Evolutionary conservation across 208 protist species (phyloP), one percentile per base, ranked within the genome.

Genomic region (Acanthamoeba culbertsoni): DNA sequence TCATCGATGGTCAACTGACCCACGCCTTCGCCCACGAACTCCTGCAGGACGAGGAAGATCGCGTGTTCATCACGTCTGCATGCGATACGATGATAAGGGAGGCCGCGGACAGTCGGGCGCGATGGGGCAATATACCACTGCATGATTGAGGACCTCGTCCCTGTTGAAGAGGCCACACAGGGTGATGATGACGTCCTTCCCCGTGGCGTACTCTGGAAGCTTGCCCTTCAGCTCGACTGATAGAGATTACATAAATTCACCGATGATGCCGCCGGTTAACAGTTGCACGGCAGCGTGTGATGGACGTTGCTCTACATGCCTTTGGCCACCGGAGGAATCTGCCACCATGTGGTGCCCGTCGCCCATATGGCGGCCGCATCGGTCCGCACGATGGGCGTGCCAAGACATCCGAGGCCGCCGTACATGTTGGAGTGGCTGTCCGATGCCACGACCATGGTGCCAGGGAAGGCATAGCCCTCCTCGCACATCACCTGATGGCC

Each of bases 281-380:
- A n/a, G n/a, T n/a, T n/a, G n/a, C n/a, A n/a, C n/a, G n/a, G n/a
- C n/a, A n/a, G n/a, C n/a, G n/a, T n/a, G n/a, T n/a, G n/a, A n/a
- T n/a, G n/a, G n/a, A n/a, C n/a, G n/a, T n/a, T n/a, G n/a, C n/a
- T n/a, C n/a, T 51, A 91, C 55, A 62, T 65, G 77, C 93, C 95
- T 68, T 65, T 48, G 26, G 96, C 91, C 12, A 97, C 94, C 20
- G 88, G 89, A 33, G 97, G 97, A 18, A 97, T 92, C 88, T 96
- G 94, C 97, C 96, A 97, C 97, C 97, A 97, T 14, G 97, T 97
- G 16, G 55, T 26, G 14, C 92, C 93, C 4, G 95, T 97, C 31
- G 96, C 96, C 97, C 97, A 97, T 23, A 97, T 97, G 26, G 93
- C 94, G 12, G 96, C 97, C n/a, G 97, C 97, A 93, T 97, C 97